These are phyloP conservation scores for Aspergillus caelatus DNA, from an alignment of 2,329 filamentous ascomycete species.

Conservation along the genomic window DNA sequence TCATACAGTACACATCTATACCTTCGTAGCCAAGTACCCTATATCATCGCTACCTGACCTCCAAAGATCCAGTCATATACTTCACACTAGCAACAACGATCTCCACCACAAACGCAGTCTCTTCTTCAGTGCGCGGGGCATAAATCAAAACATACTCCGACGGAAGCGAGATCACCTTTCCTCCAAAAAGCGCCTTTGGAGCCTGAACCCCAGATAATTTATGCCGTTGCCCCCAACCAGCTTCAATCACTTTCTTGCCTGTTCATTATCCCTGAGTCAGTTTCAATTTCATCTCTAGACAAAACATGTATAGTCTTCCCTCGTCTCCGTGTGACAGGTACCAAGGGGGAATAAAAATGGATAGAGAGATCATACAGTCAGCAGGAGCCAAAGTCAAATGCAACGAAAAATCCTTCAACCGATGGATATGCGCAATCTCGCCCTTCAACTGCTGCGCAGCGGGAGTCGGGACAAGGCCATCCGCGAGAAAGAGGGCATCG, in stretches of 20 bases:
- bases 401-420: conserved; percentile 68
- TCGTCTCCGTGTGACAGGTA: neutral
- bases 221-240: conserved; percentile 76
- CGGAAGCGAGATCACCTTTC: conserved; percentile 21
- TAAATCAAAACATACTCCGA: conserved; percentile 37
- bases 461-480: conserved; percentile 21
- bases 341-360: neutral
- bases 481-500: conserved; percentile 30
- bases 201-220: conserved; percentile 58
- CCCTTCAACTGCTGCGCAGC: conserved; percentile 51
- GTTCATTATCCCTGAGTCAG: neutral
- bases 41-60: conserved; percentile 19
- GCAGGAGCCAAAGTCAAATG: conserved; percentile 78
- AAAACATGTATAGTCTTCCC: neutral
- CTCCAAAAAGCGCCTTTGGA: conserved; percentile 59
- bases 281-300: neutral
- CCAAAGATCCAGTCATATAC: conserved; percentile 32
- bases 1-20: neutral
- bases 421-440: conserved; percentile 80
- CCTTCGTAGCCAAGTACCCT: neutral
- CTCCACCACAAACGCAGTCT: conserved; percentile 33
- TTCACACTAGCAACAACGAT: conserved; percentile 36
- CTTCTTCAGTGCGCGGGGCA: conserved; percentile 36
- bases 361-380: conserved; percentile 57
- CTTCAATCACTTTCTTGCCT: conserved; percentile 65